Evolutionary conservation across 2,329 filamentous ascomycete species (phyloP), one percentile per base, ranked within the genome.

Genomic region (Exophiala dermatitidis): DNA sequence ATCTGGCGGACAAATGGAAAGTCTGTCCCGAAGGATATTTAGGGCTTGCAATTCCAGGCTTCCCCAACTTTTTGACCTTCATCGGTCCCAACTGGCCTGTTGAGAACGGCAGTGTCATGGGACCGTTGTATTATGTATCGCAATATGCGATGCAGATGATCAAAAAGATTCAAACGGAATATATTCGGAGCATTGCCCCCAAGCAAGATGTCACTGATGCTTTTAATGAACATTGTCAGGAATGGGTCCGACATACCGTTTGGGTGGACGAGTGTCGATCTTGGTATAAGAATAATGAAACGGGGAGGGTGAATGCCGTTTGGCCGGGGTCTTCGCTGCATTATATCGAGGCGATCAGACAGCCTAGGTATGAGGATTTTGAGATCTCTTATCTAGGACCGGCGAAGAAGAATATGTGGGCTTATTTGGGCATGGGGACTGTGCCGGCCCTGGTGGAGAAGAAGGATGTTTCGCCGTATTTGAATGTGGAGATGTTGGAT

Each of bases 291-390:
- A 70, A 77, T 61, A 71, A 73, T 52, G 68, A 70, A 26, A 74
- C 71, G 1, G 73, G 72, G n/a, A 65, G 72, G 4, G 72, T 75
- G 40, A 68, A 65, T 64, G 73, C 75, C 2, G 66, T 79, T 1
- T 79, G 72, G 71, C 76, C 77, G 0, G 77, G 77, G 2, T 72
- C 69, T 2, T 74, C 71, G 0, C 69, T 79, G 40, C 76, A 79
- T 50, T 79, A 77, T 54, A 66, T 70, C 33, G 67, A 74, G 51
- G 59, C 68, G 1, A 71, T 74, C 53, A 64, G 68, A 41, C 59
- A 64, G 4, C 71, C 71, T 2, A 66, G 73, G 29, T 74, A 67
- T 51, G 72, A 75, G 62, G 72, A 75, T 57, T 75, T 71, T 59
- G 69, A 72, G n/a, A 71, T 72, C 53, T 68, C 63, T 1, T 74